These are phyloP conservation scores for Hanseniaspora thailandica DNA, from an alignment of 805 yeast species.

Conservation along the genomic window DNA sequence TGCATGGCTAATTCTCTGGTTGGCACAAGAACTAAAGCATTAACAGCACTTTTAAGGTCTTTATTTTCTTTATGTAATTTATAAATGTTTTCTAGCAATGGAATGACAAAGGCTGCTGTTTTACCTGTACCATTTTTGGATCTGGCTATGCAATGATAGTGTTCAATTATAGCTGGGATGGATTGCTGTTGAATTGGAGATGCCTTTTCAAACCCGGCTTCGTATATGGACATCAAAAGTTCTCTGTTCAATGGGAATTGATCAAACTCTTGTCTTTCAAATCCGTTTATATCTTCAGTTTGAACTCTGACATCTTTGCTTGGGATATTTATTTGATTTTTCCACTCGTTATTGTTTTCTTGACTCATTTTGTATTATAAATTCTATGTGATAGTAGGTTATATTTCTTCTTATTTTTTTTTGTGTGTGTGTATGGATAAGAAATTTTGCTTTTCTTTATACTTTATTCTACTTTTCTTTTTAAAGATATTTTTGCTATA, in stretches of 20 bases:
- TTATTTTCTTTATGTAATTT: constrained; percentile 54
- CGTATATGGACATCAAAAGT: constrained; percentile 93
- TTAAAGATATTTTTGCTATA: too few relatives aligned
- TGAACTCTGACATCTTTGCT: constrained; percentile 85
- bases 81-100: constrained; percentile 77
- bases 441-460: too few relatives aligned
- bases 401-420: background rate
- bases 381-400: background rate
- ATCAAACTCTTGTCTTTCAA: constrained; percentile 84
- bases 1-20: constrained; percentile 96
- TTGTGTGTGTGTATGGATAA: background rate
- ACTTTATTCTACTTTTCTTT: too few relatives aligned
- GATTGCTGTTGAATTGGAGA: constrained; percentile 97
- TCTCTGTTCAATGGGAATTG: constrained; percentile 87
- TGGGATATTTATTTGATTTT: constrained; percentile 60
- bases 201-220: constrained; percentile 97
- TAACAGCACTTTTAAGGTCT: constrained; percentile 35
- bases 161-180: constrained; percentile 88
- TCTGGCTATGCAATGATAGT: constrained; percentile 91
- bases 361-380: background rate
- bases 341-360: constrained; percentile 44
- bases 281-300: constrained; percentile 87
- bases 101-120: constrained; percentile 94
- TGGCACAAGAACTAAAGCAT: constrained; percentile 87
- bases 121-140: constrained; percentile 99